Evolutionary conservation across 345 rosid species (phyloP), one percentile per base, ranked within the genome.

Genomic region (Gossypium bickii): DNA sequence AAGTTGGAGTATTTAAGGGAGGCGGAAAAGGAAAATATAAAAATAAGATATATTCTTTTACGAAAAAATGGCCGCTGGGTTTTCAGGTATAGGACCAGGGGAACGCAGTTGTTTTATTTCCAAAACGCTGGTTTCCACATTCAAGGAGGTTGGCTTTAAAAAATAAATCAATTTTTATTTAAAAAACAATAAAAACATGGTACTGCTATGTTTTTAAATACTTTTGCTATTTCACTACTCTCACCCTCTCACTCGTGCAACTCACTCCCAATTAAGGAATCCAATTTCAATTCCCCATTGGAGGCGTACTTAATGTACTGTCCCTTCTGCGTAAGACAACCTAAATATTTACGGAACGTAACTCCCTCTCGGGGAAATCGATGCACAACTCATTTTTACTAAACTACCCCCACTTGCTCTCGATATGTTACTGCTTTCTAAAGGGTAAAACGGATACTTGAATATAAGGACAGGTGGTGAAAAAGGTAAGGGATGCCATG

Each of bases 121-220:
- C 73, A 12, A 67, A 63, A 77, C 73, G 66, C 80, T 78, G 89
- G 85, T 83, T 83, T 86, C 83, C 82, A 81, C 72, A 74, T 74
- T 80, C 78, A 77, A 63, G 79, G 80, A 77, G 8, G 5, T 25
- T 34, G 72, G 22, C 27, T 57, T 47, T 47, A 2, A 47, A 47
- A 52, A 52, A 52, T 16, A 15, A 13, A 12, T 52, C 4, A 52
- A 52, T 51, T 12, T 57, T 66, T n/a, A 47, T 47, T 27, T 47
- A 47, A 52, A 52, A 52, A 52, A 16, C 18, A 52, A 52, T 16
- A n/a, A 57, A 57, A 22, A 18, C 3, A 22, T 57, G 12, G 15
- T 20, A 10, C 58, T 16, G 22, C 62, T 27, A 44, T 2, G 47
- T 3, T 48, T 43, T 34, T 15, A 4, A 20, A 8, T 16, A n/a